These are phyloP conservation scores for Alliaria petiolata DNA, from an alignment of 345 rosid species.

Conservation along the genomic window DNA sequence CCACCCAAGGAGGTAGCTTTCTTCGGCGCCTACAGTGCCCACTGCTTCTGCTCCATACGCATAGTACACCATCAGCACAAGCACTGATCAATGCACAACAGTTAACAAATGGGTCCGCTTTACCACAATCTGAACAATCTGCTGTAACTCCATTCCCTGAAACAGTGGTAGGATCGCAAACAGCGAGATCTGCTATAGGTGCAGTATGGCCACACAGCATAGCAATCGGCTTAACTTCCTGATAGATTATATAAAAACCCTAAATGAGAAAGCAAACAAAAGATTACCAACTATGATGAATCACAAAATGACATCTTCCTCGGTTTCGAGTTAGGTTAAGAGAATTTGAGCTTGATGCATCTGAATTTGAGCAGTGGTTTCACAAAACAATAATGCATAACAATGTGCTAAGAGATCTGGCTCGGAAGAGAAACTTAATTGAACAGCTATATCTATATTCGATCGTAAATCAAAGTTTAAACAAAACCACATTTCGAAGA, in stretches of 20 bases:
- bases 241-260: background rate
- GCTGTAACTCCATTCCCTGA: slow-evolving; percentile 36
- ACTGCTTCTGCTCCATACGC: slow-evolving; percentile 94
- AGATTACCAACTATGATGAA: background rate
- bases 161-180: slow-evolving; percentile 56
- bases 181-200: slow-evolving; percentile 62
- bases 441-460: background rate
- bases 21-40: slow-evolving; percentile 86
- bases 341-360: background rate
- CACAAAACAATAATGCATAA: background rate
- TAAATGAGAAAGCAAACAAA: background rate
- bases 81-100: slow-evolving; percentile 64
- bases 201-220: slow-evolving; percentile 87
- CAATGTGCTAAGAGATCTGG: background rate
- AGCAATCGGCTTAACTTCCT: slow-evolving; percentile 81
- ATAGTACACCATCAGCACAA: slow-evolving; percentile 70
- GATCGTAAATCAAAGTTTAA: background rate
- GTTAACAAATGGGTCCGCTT: slow-evolving; percentile 34
- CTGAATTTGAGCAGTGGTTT: background rate
- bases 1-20: slow-evolving; percentile 83
- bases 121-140: slow-evolving; percentile 35
- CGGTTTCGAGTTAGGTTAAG: background rate
- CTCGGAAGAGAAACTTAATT: background rate
- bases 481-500: too few relatives aligned
- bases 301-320: background rate